phyloP scores from a whole-genome alignment of 2,329 filamentous ascomycete genomes.

The Colletotrichum tabaci region DNA sequence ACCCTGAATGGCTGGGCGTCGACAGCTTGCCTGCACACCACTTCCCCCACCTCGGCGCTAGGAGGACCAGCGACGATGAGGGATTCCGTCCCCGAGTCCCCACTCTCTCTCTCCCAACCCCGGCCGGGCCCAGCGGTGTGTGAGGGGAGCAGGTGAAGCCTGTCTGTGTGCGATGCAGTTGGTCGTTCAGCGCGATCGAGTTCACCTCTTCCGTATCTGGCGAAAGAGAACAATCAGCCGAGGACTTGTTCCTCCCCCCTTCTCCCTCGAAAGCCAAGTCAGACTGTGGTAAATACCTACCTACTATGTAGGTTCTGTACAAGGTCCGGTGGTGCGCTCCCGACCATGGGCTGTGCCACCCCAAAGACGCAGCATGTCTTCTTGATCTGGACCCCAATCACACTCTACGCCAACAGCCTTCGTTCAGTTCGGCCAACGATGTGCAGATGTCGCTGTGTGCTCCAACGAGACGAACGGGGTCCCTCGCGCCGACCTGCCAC shows the following conservation, averaged over 20 bases:
- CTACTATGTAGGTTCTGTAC: no score
- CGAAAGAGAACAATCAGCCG: no score
- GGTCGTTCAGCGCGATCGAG: no score
- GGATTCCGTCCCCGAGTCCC: not conserved
- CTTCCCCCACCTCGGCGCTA: constrained; percentile 6
- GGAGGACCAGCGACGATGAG: constrained; percentile 3
- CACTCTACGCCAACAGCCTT: constrained; percentile 4
- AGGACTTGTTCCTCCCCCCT: no score
- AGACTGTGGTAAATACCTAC: no score
- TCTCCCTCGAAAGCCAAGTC: no score
- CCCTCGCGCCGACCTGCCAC: constrained; percentile 17
- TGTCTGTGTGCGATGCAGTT: no score
- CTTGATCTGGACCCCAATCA: constrained; percentile 9
- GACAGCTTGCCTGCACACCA: constrained; percentile 24
- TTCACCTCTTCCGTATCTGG: no score
- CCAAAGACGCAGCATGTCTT: not conserved
- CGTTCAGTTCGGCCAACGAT: not conserved
- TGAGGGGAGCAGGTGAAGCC: no score
- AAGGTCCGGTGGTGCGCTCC: no score
- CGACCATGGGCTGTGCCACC: constrained; percentile 23
- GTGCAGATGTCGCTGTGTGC: not conserved
- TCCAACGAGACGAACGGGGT: not conserved
- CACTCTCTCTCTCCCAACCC: not conserved
- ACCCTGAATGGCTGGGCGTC: constrained; percentile 42
- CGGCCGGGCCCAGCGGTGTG: no score